A percentile compares a stretch with the other conserved stretches of the same genome.
These are phyloP conservation scores for Telfairia occidentalis DNA, from an alignment of 331 rosid genomes.

Conservation along the genomic window DNA sequence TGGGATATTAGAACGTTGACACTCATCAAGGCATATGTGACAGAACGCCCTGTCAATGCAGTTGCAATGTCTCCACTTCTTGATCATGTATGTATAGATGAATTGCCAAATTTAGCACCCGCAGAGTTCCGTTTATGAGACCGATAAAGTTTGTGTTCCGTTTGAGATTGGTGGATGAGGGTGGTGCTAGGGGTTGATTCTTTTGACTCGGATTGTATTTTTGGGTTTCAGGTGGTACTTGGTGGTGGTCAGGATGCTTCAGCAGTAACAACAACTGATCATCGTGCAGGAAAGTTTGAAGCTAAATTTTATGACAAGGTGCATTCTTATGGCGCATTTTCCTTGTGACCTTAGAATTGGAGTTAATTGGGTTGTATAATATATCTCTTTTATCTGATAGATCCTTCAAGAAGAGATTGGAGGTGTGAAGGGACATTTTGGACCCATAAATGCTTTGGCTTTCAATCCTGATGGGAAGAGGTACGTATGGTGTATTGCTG, in stretches of 20 bases:
- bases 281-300: conserved; percentile 95
- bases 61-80: conserved; percentile 88
- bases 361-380: neutral
- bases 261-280: conserved; percentile 89
- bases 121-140: neutral
- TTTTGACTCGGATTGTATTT: neutral
- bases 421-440: conserved; percentile 97
- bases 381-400: conserved; percentile 24
- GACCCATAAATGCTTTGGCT: conserved; percentile 95
- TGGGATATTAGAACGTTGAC: conserved; percentile 81
- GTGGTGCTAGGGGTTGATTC: neutral
- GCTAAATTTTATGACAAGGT: conserved; percentile 95
- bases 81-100: conserved; percentile 59
- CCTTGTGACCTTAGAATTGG: neutral
- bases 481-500: conserved; percentile 48
- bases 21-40: conserved; percentile 74
- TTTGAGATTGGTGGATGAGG: no score
- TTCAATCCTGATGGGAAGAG: conserved; percentile 95
- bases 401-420: conserved; percentile 98
- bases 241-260: conserved; percentile 99
- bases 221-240: conserved; percentile 54
- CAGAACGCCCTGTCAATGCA: conserved; percentile 90
- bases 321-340: neutral
- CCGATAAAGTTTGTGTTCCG: neutral
- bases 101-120: neutral